Base-by-base conservation (phyloP, 441 rosid genomes). In the Bocquillonia castaneifolia region DNA sequence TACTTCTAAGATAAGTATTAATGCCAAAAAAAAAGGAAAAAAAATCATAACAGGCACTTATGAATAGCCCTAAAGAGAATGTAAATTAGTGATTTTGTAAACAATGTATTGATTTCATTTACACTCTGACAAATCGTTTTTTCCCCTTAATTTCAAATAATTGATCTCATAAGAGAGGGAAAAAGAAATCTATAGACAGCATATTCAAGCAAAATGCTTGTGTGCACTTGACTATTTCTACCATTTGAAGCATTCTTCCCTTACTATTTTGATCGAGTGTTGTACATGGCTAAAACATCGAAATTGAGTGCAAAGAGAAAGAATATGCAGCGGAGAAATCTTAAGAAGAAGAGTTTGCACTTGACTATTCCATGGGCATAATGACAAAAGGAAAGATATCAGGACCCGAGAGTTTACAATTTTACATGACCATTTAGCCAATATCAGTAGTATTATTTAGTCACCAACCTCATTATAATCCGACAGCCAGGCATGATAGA, bases 41-140 rank as follows among this genome's bases (percentile, higher is more conserved):
- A 75, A 48, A 65, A 36, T 63, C 68, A 66, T 50, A 72, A 65
- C 40, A 68, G 74, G 75, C 69, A 72, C 42, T 20, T 57, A 67
- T 39, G 23, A 71, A 61, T 54, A 70, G 61, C 70, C 69, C 45
- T 63, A 29, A 32, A 70, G n/a, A 47, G 39, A 52, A 50, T 70
- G 69, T 72, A 75, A 50, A 44, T 64, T 34, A 56, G 56, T 52
- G 42, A 57, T 66, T 65, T 71, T 60, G 62, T 68, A 61, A 57
- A 58, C 45, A 58, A 69, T 25, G 23, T 32, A 54, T 63, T 29
- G 3, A 14, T 26, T 59, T 48, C 29, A n/a, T n/a, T n/a, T n/a
- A n/a, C 68, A 54, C 63, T 52, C 22, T 25, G 13, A 39, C 20
- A 53, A 75, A 63, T 52, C 53, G 25, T 26, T 60, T 69, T 68